A percentile compares a stretch with the other conserved stretches of the same genome.
Evolutionary conservation across 2,329 filamentous ascomycete genomes (phyloP).

Genomic region (Diaporthe eres): DNA sequence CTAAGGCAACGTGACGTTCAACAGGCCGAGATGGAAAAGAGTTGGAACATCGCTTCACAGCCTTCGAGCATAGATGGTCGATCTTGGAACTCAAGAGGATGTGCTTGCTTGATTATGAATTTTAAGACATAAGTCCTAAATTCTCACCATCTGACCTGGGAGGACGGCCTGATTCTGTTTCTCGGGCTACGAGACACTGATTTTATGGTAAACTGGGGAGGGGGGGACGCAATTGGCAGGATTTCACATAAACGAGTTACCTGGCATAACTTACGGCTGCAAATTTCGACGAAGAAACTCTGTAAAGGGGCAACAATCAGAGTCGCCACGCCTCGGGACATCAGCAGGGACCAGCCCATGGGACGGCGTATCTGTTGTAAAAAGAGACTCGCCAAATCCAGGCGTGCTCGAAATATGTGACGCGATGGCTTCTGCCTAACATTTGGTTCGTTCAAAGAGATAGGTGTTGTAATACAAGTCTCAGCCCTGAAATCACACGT

Average conservation of each 20-base stretch:
- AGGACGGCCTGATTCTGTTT: background rate
- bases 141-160: background rate
- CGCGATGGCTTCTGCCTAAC: background rate
- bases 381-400: too few relatives aligned
- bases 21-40: background rate
- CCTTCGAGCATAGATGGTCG: background rate
- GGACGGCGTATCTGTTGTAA: too few relatives aligned
- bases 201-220: rapidly evolving
- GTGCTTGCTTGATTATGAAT: rapidly evolving
- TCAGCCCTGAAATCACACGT: background rate
- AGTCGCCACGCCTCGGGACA: too few relatives aligned
- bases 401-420: background rate
- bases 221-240: too few relatives aligned
- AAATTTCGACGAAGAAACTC: too few relatives aligned
- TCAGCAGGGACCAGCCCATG: too few relatives aligned
- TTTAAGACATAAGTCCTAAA: background rate
- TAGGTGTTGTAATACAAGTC: background rate
- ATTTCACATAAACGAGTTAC: too few relatives aligned
- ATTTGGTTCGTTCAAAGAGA: too few relatives aligned
- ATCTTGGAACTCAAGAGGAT: background rate
- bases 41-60: background rate
- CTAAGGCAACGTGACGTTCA: background rate
- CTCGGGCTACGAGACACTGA: background rate
- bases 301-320: too few relatives aligned
- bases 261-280: too few relatives aligned